Conservation (phyloP, 140 eudicot genomes). For the Flaveria floridana region DNA sequence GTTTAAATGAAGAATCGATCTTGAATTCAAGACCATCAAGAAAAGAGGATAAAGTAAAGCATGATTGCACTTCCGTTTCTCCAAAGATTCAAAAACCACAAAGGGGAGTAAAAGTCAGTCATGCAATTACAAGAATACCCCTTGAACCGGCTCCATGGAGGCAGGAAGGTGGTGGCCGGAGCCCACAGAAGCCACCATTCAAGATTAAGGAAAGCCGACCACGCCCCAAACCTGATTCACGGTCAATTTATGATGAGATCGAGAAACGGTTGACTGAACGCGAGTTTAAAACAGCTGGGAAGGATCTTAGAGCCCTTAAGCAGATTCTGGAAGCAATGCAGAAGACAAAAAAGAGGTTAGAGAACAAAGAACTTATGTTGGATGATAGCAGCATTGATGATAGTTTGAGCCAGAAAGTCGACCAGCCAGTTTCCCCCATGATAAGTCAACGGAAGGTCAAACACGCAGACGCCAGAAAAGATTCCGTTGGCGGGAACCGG, state of each 20-base stretch:
- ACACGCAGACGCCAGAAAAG: slow-evolving; percentile 30
- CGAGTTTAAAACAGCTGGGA: slow-evolving; percentile 65
- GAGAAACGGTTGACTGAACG: slow-evolving; percentile 70
- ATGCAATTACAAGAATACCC: slow-evolving; percentile 53
- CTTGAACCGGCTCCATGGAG: slow-evolving; percentile 70
- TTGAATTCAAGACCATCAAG: slow-evolving; percentile 32
- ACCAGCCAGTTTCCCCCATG: slow-evolving; percentile 40
- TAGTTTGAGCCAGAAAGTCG: slow-evolving; percentile 28
- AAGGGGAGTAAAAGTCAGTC: slow-evolving; percentile 31
- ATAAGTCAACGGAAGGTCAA: slow-evolving; percentile 34
- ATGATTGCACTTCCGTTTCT: slow-evolving; percentile 26
- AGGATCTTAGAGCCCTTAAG: slow-evolving; percentile 91
- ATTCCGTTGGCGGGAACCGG: slow-evolving; percentile 32
- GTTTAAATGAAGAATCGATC: slow-evolving; percentile 27
- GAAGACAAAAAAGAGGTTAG: slow-evolving; percentile 51
- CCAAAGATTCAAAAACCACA: slow-evolving; percentile 43
- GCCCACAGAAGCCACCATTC: slow-evolving; percentile 32
- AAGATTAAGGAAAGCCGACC: slow-evolving; percentile 32
- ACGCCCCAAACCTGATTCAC: slow-evolving; percentile 23
- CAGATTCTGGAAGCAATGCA: slow-evolving; percentile 93
- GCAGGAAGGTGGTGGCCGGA: slow-evolving; percentile 40
- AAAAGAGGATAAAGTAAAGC: slow-evolving; percentile 33
- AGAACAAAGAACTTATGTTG: slow-evolving; percentile 36
- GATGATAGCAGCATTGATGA: slow-evolving; percentile 38
- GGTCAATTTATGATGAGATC: slow-evolving; percentile 67